Base-by-base conservation (phyloP, 1,284 basidiomycete genomes). In the Boletellus sp. region DNA sequence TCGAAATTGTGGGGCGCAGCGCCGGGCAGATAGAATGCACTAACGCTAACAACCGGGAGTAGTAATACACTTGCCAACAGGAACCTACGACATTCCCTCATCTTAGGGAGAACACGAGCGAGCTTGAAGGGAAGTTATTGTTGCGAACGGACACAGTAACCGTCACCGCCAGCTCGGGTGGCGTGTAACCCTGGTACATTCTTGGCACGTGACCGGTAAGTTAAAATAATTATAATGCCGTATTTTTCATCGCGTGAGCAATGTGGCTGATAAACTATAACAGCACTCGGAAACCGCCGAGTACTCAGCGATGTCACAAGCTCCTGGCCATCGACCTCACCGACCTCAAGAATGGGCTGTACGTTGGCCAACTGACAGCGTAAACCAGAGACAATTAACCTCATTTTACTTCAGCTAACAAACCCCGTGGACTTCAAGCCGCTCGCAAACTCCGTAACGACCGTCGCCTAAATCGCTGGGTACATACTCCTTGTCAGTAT, bases 351-450 rank as follows among this genome's bases (percentile, higher is more conserved):
- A 80, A 89, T 89, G 86, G 86, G 86, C 80, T 89, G 86, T 87
- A 82, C 68, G 86, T 83, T 63, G 71, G 62, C 54, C 56, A 56
- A 55, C 52, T 52, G 39, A 42, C 58, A 8, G 35, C 21, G 22
- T 12, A 12, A 22, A 4, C 13, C 5, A 26, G 12, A 8, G 19
- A 33, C 47, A 13, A 33, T 48, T 69, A 49, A 68, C 44, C 15
- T 36, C 22, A 10, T 36, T 50, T n/a, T 10, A 26, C 12, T 26
- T 19, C 58, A 89, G 86, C 92, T 72, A 93, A 93, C 84, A 95
- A 98, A 91, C 96, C 96, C 74, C 90, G 95, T 83, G 96, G 96
- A 81, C 87, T 99, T 71, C 93, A 97, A 82, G 96, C 97, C 71
- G 97, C 95, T 71, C 91, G 97, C 77, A 98, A 98, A 82, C 92